Evolutionary conservation across 768 basidiomycete species (phyloP), one percentile per base, ranked within the genome.

Genomic region (Suillus alpinus): DNA sequence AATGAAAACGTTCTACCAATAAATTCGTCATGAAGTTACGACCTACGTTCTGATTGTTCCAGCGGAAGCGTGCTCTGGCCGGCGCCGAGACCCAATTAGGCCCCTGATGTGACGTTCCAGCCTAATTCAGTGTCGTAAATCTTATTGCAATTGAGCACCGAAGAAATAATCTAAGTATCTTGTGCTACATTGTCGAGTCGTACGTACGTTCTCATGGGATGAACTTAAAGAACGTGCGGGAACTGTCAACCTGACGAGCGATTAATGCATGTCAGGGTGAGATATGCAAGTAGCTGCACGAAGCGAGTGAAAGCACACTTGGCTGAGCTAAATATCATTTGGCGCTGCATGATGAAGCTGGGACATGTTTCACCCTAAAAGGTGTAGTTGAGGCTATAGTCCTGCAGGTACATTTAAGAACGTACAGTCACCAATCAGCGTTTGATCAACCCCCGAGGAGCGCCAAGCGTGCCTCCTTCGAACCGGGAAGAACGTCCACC

Each of bases 401-500:
- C 50, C 34, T 26, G 46, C 46, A 52, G 20, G 34, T 36, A 23
- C 12, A 32, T 32, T 32, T 32, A 34, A 34, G 50, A 51, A 20
- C 51, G 36, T 36, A 36, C n/a, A 8, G 4, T 34, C n/a, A 20
- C 13, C 32, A 8, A 36, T 53, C 46, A 52, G 34, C n/a, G 6
- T 12, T 34, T 31, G n/a, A 51, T 52, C 34, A 53, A 13, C 51
- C 31, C 6, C 5, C 57, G n/a, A 58, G 23, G 41, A 58, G 29
- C 4, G n/a, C 44, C 44, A 58, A 26, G n/a, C 57, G 57, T 2
- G 41, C 43, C 57, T 58, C 23, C 46, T 23, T 49, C 20, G 41
- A 49, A 14, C 41, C 20, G 4, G 78, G 79, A 34, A 81, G 59
- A 41, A 69, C 70, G 7, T 76, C 76, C 26, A 79, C 68, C 31